These are phyloP conservation scores for Hyaloscypha bicolor DNA, from an alignment of 495 filamentous ascomycete species.

Conservation along the genomic window DNA sequence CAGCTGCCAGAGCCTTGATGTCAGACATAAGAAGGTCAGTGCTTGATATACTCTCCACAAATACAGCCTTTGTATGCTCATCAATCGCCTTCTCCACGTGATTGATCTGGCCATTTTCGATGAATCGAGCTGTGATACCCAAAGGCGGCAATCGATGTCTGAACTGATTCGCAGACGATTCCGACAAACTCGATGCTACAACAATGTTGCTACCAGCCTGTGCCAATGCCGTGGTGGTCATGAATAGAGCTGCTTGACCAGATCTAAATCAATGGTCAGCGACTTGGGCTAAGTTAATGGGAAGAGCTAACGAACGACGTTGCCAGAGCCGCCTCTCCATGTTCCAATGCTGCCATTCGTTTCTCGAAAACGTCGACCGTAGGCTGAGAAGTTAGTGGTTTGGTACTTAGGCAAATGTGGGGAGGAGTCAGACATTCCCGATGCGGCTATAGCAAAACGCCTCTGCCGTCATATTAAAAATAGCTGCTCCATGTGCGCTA, in stretches of 20 bases:
- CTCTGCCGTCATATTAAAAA: slow-evolving; percentile 81
- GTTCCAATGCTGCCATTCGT: slow-evolving; percentile 91
- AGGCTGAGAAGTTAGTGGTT: slow-evolving; percentile 53
- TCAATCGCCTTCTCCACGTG: slow-evolving; percentile 89
- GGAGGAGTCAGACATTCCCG: slow-evolving; percentile 67
- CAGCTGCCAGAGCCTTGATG: slow-evolving; percentile 77
- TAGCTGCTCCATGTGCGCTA: slow-evolving; percentile 89
- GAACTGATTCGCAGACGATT: slow-evolving; percentile 96
- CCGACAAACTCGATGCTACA: slow-evolving; percentile 88
- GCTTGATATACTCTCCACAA: slow-evolving; percentile 93
- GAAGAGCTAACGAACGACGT: slow-evolving; percentile 38
- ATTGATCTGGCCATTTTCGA: slow-evolving; percentile 74
- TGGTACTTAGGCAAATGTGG: background rate
- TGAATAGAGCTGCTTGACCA: slow-evolving; percentile 91
- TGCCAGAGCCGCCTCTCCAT: slow-evolving; percentile 86
- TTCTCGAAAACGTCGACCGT: slow-evolving; percentile 98
- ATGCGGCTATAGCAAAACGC: slow-evolving; percentile 95
- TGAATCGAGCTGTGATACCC: slow-evolving; percentile 88
- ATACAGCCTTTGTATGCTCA: slow-evolving; percentile 92
- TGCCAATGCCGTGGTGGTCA: slow-evolving; percentile 82
- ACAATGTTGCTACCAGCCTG: slow-evolving; percentile 92
- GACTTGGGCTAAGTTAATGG: background rate
- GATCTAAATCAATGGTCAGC: slow-evolving; percentile 51
- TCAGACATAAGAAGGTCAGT: slow-evolving; percentile 92
- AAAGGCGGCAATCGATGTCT: slow-evolving; percentile 88